These are phyloP conservation scores for Aeschynomene evenia DNA, from an alignment of 306 rosid genomes.

Conservation along the genomic window DNA sequence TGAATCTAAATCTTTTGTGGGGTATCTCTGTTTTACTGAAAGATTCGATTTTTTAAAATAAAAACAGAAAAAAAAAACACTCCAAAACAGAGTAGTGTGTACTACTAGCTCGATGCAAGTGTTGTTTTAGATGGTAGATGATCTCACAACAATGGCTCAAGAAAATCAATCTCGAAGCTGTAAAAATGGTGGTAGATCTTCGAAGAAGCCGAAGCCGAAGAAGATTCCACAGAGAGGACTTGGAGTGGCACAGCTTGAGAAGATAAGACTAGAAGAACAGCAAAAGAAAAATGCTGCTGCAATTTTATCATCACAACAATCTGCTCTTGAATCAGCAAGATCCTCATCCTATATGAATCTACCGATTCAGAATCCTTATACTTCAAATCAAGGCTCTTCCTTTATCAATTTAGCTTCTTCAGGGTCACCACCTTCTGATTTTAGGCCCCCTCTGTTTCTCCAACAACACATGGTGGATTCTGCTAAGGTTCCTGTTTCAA, in stretches of 20 bases:
- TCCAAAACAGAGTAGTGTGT: background rate
- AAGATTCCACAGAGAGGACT: conserved; percentile 91
- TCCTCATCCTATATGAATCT: conserved; percentile 38
- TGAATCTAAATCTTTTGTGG: conserved; percentile 19
- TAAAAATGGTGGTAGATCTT: conserved; percentile 41
- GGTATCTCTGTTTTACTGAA: conserved; percentile 30
- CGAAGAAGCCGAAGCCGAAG: conserved; percentile 55
- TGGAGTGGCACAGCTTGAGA: conserved; percentile 92
- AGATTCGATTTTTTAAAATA: conserved; percentile 17
- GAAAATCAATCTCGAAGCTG: conserved; percentile 50
- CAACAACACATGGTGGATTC: conserved; percentile 37
- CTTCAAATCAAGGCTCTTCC: conserved; percentile 38
- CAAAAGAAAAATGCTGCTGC: conserved; percentile 42
- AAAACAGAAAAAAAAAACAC: background rate
- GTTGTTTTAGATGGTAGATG: conserved; percentile 39
- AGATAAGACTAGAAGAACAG: conserved; percentile 68
- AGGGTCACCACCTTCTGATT: conserved; percentile 31
- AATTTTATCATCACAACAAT: conserved; percentile 33
- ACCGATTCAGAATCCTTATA: conserved; percentile 39
- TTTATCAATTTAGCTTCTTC: conserved; percentile 39
- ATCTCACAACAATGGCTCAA: conserved; percentile 49
- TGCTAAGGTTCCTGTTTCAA: conserved; percentile 30
- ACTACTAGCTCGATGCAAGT: background rate
- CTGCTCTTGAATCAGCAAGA: conserved; percentile 39
- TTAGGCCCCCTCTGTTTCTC: conserved; percentile 35